Evolutionary conservation across 805 yeast species (phyloP), one percentile per base, ranked within the genome.

Genomic region (Hanseniaspora vineae): DNA sequence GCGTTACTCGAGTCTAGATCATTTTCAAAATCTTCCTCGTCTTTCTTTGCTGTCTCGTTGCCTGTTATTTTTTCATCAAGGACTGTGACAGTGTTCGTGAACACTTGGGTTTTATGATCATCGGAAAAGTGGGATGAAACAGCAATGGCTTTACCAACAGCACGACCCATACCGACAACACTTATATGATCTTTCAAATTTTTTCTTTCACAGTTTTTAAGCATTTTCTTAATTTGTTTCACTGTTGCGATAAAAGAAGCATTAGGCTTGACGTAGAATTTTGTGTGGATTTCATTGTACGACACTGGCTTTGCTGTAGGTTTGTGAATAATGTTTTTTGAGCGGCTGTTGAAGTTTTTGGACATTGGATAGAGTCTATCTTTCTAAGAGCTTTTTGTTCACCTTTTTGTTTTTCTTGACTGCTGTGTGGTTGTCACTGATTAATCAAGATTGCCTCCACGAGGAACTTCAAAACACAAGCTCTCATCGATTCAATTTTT

Each of bases 211-310:
- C 77, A 68, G 44, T 69, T 71, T 5, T 60, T 65, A 19, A 86
- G 59, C 46, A 71, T 66, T 56, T 77, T 78, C 39, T 70, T 70
- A 2, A 81, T 72, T 46, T 84, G 70, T 56, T 86, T 86, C 40
- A 86, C 56, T 0, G 84, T 87, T 11, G 90, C 76, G 12, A 85
- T 70, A 55, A 71, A 84, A 2, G 95, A 92, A 3, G 95, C 82
- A 1, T 64, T 60, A 1, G 81, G 62, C 53, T 84, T 82, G 35
- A 87, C 68, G 50, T 76, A 73, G 11, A 84, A 64, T 2, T 74
- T 69, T 0, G 77, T 72, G 70, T 40, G 68, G 50, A 50, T 75
- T 72, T 20, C 71, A 65, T 54, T 68, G 64, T 45, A 70, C 60
- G 58, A 73, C 65, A 55, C 46, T 8, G 50, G 44, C 48, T 63